Percentiles rank a stretch among this genome's conserved stretches.
These are phyloP conservation scores for Fusarium albosuccineum DNA, from an alignment of 2,329 filamentous ascomycete species.

Conservation along the genomic window DNA sequence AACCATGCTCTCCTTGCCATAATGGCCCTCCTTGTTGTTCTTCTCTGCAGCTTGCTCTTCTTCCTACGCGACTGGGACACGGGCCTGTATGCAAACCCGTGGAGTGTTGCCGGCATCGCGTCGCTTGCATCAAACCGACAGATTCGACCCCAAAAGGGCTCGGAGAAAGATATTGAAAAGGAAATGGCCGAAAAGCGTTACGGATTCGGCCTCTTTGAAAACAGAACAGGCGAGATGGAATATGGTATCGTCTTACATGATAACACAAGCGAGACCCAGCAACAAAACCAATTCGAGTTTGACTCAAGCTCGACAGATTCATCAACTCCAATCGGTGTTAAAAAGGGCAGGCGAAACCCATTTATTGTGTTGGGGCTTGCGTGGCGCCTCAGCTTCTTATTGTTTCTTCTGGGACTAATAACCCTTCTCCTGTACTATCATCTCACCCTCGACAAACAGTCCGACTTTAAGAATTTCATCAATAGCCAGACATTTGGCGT, in stretches of 20 bases:
- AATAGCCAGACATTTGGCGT: constrained; percentile 58
- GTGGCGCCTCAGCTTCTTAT: constrained; percentile 53
- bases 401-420: constrained; percentile 53
- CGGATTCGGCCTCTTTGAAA: constrained; percentile 44
- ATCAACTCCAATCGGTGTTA: neutral
- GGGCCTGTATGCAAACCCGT: constrained; percentile 49
- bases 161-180: constrained; percentile 41
- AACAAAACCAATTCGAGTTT: constrained; percentile 2
- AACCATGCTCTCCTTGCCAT: constrained; percentile 39
- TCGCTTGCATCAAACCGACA: constrained; percentile 43
- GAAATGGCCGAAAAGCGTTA: constrained; percentile 46
- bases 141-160: constrained; percentile 34
- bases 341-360: constrained; percentile 40
- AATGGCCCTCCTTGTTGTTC: constrained; percentile 33
- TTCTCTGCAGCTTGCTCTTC: constrained; percentile 36
- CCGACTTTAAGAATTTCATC: constrained; percentile 55
- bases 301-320: constrained; percentile 41
- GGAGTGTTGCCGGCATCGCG: constrained; percentile 46
- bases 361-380: constrained; percentile 54
- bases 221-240: constrained; percentile 34
- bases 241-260: constrained; percentile 46
- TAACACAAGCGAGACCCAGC: constrained; percentile 24
- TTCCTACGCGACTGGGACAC: constrained; percentile 43
- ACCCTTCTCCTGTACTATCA: constrained; percentile 57
- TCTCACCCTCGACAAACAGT: constrained; percentile 46